A percentile compares a stretch with the other conserved stretches of the same genome.
Conservation (phyloP, 495 filamentous ascomycete genomes). For the Opeltia flavorubescens region DNA sequence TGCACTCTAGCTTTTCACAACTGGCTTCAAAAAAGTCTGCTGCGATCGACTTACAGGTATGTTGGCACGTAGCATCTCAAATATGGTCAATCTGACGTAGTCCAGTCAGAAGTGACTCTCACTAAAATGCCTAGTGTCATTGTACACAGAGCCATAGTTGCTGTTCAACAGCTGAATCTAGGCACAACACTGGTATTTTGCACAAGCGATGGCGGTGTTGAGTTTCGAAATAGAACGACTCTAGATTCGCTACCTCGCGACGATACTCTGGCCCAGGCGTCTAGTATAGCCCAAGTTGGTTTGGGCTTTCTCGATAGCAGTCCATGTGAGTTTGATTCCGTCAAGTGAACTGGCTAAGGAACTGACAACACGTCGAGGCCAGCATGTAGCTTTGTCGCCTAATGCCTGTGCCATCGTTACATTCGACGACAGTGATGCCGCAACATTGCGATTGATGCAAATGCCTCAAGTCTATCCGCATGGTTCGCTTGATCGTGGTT, state of each 20-base stretch:
- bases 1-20: conserved; percentile 65
- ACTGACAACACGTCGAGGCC: conserved; percentile 28
- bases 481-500: conserved; percentile 28
- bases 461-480: conserved; percentile 31
- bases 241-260: conserved; percentile 50
- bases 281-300: conserved; percentile 54
- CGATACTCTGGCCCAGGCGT: conserved; percentile 47
- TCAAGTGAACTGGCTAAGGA: conserved; percentile 12
- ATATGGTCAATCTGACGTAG: conserved; percentile 12
- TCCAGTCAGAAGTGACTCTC: conserved; percentile 45
- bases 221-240: conserved; percentile 60
- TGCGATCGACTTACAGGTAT: conserved; percentile 22
- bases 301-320: conserved; percentile 46
- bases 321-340: conserved; percentile 28
- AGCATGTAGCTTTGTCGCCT: conserved; percentile 59
- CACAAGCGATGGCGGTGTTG: conserved; percentile 61
- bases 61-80: conserved; percentile 1
- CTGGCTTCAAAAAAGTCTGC: conserved; percentile 49
- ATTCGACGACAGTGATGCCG: conserved; percentile 48
- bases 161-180: conserved; percentile 47
- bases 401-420: conserved; percentile 53
- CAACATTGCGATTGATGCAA: conserved; percentile 49
- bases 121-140: conserved; percentile 51
- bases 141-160: conserved; percentile 54
- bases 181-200: conserved; percentile 53